These are phyloP conservation scores for Candida xiaguanensis DNA, from an alignment of 805 yeast species.

Conservation along the genomic window DNA sequence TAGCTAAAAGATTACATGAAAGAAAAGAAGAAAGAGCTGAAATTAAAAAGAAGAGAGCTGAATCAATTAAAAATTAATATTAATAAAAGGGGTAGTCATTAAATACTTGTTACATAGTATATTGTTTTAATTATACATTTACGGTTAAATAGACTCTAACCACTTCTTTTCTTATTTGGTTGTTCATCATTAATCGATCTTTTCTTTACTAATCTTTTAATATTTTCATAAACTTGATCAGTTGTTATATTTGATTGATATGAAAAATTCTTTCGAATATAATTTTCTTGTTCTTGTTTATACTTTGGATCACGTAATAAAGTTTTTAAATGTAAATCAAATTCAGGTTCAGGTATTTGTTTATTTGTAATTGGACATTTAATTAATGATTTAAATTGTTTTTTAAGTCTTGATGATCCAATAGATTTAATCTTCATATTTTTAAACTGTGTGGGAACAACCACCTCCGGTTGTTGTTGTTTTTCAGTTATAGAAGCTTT, in stretches of 20 bases:
- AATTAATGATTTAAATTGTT: conserved; percentile 30
- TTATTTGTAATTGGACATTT: conserved; percentile 80
- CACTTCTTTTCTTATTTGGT: not conserved
- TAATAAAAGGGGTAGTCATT: conserved; percentile 8
- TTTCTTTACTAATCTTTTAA: conserved; percentile 44
- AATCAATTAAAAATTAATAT: conserved; percentile 86
- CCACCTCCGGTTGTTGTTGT: not conserved
- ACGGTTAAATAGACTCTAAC: conserved; percentile 7
- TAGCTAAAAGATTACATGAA: conserved; percentile 97
- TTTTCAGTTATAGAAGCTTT: conserved; percentile 6
- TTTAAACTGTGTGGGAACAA: conserved; percentile 21
- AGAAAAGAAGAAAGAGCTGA: conserved; percentile 98
- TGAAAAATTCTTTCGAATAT: conserved; percentile 51
- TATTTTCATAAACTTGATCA: conserved; percentile 60
- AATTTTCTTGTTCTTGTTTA: conserved; percentile 61
- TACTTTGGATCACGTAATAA: conserved; percentile 76
- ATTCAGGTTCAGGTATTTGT: conserved; percentile 64
- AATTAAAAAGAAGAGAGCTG: conserved; percentile 99
- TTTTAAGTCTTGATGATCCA: conserved; percentile 60
- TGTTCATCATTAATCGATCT: conserved; percentile 7
- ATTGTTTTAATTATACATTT: conserved; percentile 8
- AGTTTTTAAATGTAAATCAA: conserved; percentile 66
- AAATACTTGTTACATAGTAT: conserved; percentile 9
- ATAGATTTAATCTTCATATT: conserved; percentile 68
- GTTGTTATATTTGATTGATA: conserved; percentile 47